Evolutionary conservation across 371 early-diverging fungal species (phyloP).

Genomic region (Actinomucor elegans): DNA sequence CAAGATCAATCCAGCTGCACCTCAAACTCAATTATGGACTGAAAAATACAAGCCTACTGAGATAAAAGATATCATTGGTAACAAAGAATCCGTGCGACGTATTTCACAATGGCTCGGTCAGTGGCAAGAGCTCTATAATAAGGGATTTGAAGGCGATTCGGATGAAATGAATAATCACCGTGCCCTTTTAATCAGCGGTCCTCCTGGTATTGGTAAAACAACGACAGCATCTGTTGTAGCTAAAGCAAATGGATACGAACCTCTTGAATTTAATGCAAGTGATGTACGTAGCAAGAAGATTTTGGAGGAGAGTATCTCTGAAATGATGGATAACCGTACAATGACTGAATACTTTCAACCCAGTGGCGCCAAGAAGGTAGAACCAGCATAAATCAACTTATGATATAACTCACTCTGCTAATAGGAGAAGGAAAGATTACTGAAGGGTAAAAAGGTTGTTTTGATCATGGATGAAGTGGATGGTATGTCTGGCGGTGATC

Average conservation of each 20-base stretch:
- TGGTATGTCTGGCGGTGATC: slow-evolving; percentile 99
- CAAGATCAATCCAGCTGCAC: too few relatives aligned
- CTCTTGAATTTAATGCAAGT: slow-evolving; percentile 98
- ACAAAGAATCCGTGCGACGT: slow-evolving; percentile 74
- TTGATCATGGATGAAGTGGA: slow-evolving; percentile 99
- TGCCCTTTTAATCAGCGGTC: slow-evolving; percentile 93
- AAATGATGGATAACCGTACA: slow-evolving; percentile 65
- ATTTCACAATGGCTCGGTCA: slow-evolving; percentile 20
- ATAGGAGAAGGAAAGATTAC: too few relatives aligned
- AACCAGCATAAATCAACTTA: too few relatives aligned
- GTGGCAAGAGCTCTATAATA: slow-evolving; percentile 25
- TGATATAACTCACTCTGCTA: too few relatives aligned
- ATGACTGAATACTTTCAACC: slow-evolving; percentile 66
- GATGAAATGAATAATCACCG: slow-evolving; percentile 35
- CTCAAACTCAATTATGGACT: slow-evolving; percentile 70
- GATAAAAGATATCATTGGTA: slow-evolving; percentile 91
- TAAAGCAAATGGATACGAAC: slow-evolving; percentile 75
- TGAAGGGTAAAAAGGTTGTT: slow-evolving; percentile 55
- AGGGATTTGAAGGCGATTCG: slow-evolving; percentile 13
- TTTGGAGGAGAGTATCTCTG: slow-evolving; percentile 64
- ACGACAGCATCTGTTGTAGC: slow-evolving; percentile 94
- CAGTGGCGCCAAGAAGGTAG: slow-evolving; percentile 4
- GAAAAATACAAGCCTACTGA: slow-evolving; percentile 94
- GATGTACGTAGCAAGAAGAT: slow-evolving; percentile 94
- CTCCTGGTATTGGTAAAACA: slow-evolving; percentile 99